Percentiles rank a stretch among this genome's conserved stretches.
phyloP scores from a whole-genome alignment of 257 asterid species.

The Fraxinus quadrangulata region DNA sequence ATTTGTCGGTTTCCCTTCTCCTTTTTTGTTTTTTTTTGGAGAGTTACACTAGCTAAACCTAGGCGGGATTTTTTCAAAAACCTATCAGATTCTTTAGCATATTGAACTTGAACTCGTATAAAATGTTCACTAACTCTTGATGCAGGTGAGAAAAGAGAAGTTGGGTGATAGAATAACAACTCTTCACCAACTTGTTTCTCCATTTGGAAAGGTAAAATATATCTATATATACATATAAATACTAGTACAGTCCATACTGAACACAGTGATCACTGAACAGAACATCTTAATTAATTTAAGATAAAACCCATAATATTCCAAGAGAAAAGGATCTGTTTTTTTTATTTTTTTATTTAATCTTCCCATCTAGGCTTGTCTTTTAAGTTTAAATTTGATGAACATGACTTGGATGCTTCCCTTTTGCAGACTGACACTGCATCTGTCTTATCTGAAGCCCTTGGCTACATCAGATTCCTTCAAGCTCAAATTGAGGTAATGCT shows the following conservation, averaged over 20 bases:
- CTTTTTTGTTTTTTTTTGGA: too few species aligned
- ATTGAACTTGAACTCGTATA: neutral
- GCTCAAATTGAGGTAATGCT: slow-evolving; percentile 77
- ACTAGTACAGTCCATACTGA: neutral
- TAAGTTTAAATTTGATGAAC: slow-evolving; percentile 33
- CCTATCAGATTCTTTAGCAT: neutral
- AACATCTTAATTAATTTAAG: slow-evolving; percentile 29
- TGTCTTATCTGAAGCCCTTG: slow-evolving; percentile 95
- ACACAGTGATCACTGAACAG: slow-evolving; percentile 8
- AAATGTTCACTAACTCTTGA: neutral
- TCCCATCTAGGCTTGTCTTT: slow-evolving; percentile 47
- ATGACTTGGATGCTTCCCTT: slow-evolving; percentile 55
- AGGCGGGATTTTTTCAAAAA: too few species aligned
- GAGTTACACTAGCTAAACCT: too few species aligned
- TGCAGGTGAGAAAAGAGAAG: slow-evolving; percentile 93
- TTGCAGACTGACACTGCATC: slow-evolving; percentile 99
- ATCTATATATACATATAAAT: too few species aligned
- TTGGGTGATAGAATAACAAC: slow-evolving; percentile 92
- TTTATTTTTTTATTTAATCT: neutral
- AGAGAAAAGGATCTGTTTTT: slow-evolving; percentile 1
- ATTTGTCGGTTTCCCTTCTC: too few species aligned
- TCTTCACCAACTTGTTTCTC: slow-evolving; percentile 97
- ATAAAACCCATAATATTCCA: slow-evolving; percentile 35
- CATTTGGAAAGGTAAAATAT: slow-evolving; percentile 86
- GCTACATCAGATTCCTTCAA: slow-evolving; percentile 91